phyloP scores from a whole-genome alignment of 225 moss, liverwort and hornwort species.

The Pleurozium schreberi region DNA sequence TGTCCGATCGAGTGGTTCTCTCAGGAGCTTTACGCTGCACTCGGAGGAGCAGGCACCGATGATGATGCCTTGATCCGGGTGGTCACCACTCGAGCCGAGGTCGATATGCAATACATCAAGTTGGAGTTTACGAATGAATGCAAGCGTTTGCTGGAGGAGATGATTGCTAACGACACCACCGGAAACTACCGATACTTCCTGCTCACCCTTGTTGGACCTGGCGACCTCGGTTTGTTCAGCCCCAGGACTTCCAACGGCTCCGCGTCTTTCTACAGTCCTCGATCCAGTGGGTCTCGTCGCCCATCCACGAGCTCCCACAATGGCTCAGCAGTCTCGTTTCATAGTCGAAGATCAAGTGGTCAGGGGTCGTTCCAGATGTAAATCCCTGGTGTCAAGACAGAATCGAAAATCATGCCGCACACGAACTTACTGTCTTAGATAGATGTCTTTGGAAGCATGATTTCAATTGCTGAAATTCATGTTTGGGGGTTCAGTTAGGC shows the following conservation, averaged over 20 bases:
- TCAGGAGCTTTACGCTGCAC: slow-evolving; percentile 40
- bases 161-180: slow-evolving; percentile 22
- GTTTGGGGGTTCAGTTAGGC: slow-evolving; percentile 7
- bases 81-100: slow-evolving; percentile 39
- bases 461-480: neutral
- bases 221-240: slow-evolving; percentile 31
- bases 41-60: slow-evolving; percentile 34
- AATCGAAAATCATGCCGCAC: neutral
- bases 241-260: slow-evolving; percentile 28
- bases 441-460: neutral
- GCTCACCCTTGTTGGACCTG: slow-evolving; percentile 41
- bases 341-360: slow-evolving; percentile 38
- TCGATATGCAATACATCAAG: slow-evolving; percentile 55
- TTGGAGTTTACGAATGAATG: slow-evolving; percentile 48
- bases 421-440: too few species aligned
- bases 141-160: slow-evolving; percentile 30
- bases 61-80: slow-evolving; percentile 46
- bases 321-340: slow-evolving; percentile 16
- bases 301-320: slow-evolving; percentile 31
- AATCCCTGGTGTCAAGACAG: neutral
- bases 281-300: slow-evolving; percentile 32
- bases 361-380: slow-evolving; percentile 37
- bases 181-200: slow-evolving; percentile 49
- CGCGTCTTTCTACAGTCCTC: slow-evolving; percentile 29
- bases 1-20: neutral